Conservation (phyloP, 108 stramenopile species). For the Nitzschia inconspicua region DNA sequence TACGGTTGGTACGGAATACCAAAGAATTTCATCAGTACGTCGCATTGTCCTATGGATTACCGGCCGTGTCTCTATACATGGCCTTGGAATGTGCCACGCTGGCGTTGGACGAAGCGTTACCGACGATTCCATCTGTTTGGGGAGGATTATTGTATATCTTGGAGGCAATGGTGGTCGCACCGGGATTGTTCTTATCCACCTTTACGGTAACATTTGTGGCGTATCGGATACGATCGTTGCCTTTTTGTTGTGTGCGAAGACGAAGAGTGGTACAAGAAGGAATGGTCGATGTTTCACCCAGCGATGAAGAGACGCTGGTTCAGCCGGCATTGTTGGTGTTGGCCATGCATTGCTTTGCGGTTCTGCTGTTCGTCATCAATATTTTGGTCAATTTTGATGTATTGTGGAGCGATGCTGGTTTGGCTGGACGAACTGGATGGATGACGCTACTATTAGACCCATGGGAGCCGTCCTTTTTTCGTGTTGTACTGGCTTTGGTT, state of each 20-base stretch:
- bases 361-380: not conserved
- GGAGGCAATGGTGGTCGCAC: slow-evolving; percentile 16
- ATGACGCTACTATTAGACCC: slow-evolving; percentile 5
- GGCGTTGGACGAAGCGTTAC: not conserved
- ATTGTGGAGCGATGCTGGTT: slow-evolving; percentile 7
- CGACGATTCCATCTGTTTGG: not conserved
- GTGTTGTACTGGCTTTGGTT: slow-evolving; percentile 13
- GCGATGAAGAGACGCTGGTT: slow-evolving; percentile 7
- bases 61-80: slow-evolving; percentile 5
- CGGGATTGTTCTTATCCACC: slow-evolving; percentile 20
- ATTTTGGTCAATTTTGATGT: slow-evolving; percentile 28
- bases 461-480: slow-evolving; percentile 5
- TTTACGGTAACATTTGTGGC: slow-evolving; percentile 26
- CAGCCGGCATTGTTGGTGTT: slow-evolving; percentile 20
- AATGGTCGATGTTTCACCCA: not conserved
- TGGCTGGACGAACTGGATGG: slow-evolving; percentile 28
- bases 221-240: slow-evolving; percentile 16
- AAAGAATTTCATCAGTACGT: slow-evolving; percentile 21
- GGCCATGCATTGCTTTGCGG: slow-evolving; percentile 7
- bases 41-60: slow-evolving; percentile 18
- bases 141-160: slow-evolving; percentile 24
- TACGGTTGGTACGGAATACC: slow-evolving; percentile 2
- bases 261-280: not conserved
- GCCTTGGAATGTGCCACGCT: slow-evolving; percentile 18
- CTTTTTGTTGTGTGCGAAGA: slow-evolving; percentile 22